These are phyloP conservation scores for Cymbidium sinense DNA, from an alignment of 106 monocot genomes.

Conservation along the genomic window DNA sequence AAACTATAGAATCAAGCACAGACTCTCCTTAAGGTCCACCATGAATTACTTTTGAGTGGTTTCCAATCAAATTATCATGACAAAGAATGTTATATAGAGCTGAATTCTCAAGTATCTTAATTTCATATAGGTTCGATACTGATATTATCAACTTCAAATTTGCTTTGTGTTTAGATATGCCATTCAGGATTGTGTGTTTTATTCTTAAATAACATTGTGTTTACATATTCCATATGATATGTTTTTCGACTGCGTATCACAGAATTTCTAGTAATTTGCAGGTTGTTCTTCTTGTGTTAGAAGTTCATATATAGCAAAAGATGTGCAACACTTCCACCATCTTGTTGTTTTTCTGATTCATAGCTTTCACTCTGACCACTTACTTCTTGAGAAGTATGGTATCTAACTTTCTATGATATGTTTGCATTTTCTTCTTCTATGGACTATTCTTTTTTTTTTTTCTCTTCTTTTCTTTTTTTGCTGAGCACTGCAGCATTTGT, in stretches of 20 bases:
- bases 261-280: constrained; percentile 10
- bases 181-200: background rate
- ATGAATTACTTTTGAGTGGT: too few relatives aligned
- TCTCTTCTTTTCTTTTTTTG: background rate
- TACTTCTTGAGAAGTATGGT: constrained; percentile 26
- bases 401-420: background rate
- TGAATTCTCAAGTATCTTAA: background rate
- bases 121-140: background rate
- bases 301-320: constrained; percentile 30
- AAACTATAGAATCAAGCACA: too few relatives aligned
- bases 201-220: too few relatives aligned
- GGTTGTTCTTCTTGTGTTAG: constrained; percentile 28
- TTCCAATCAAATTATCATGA: too few relatives aligned
- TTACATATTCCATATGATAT: background rate
- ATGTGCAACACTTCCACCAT: constrained; percentile 29
- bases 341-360: constrained; percentile 22
- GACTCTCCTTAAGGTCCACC: too few relatives aligned
- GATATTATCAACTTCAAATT: background rate
- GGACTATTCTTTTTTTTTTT: background rate
- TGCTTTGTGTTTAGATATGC: background rate
- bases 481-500: background rate
- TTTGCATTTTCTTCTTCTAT: too few relatives aligned
- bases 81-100: background rate
- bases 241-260: background rate
- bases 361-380: constrained; percentile 22